Percentiles rank a stretch among this genome's conserved stretches.
Conservation (phyloP, 1,284 basidiomycete species). For the Cutaneotrichosporon dermatis region DNA sequence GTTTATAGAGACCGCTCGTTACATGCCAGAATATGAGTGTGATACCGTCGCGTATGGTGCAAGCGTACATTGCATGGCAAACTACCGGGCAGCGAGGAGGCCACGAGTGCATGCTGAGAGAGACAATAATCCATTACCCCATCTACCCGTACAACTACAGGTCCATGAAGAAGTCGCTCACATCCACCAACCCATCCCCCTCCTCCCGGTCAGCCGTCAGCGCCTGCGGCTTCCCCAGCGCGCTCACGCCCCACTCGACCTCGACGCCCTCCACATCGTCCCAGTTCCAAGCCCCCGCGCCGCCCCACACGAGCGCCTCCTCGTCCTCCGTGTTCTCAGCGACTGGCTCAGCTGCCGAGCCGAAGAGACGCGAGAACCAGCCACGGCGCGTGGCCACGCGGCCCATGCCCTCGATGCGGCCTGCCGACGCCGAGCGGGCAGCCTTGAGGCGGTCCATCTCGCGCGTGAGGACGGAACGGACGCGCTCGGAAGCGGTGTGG, state of each 20-base stretch:
- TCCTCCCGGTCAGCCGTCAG: slow-evolving; percentile 3
- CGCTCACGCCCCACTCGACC: slow-evolving; percentile 34
- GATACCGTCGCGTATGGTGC: too few relatives aligned
- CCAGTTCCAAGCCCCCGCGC: slow-evolving; percentile 40
- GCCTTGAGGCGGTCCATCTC: slow-evolving; percentile 47
- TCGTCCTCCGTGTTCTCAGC: slow-evolving; percentile 28
- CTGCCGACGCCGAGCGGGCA: slow-evolving; percentile 31
- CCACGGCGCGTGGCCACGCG: slow-evolving; percentile 26
- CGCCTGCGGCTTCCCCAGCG: slow-evolving; percentile 24
- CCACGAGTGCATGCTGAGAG: too few relatives aligned
- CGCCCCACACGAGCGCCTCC: slow-evolving; percentile 43
- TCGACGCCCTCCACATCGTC: slow-evolving; percentile 47
- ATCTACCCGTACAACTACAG: slow-evolving; percentile 8
- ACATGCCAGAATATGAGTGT: too few relatives aligned
- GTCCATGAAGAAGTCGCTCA: slow-evolving; percentile 34
- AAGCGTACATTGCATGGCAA: too few relatives aligned
- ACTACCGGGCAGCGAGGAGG: too few relatives aligned
- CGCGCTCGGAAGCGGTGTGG: slow-evolving; percentile 32
- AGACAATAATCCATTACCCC: too few relatives aligned
- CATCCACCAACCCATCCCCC: slow-evolving; percentile 38
- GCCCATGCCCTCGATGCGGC: slow-evolving; percentile 45
- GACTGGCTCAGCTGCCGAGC: slow-evolving; percentile 12
- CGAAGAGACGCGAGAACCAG: slow-evolving; percentile 30
- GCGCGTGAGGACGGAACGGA: slow-evolving; percentile 39
- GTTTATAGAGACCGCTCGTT: too few relatives aligned